Base-by-base conservation (phyloP, 2,329 filamentous ascomycete species). In the Plenodomus lindquistii region DNA sequence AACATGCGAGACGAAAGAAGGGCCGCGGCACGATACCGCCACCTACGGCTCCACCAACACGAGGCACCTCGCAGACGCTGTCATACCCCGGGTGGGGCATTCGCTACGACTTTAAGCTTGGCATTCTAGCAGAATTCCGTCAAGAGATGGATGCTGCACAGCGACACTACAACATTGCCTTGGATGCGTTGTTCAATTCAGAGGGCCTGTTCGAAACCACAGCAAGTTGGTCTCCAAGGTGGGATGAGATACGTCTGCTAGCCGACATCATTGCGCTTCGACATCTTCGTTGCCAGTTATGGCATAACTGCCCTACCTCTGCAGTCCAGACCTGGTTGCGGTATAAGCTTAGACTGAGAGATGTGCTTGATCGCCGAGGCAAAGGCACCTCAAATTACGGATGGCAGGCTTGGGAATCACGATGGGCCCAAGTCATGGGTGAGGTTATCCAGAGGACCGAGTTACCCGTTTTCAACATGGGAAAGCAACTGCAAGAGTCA, bases 31-130 rank as follows among this genome's bases (percentile, higher is more conserved):
- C 85, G 16, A 85, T 88, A 13, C 91, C 91, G 10, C 85, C 88
- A 40, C 91, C 92, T 2, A 93, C 91, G 6, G 81, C 90, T 24
- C 89, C 91, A 4, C 90, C 91, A 1, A 93, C 89, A 0, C 85
- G 82, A 17, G 90, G 89, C 21, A 95, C 90, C 1, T 95, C 91
- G 1, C 89, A 94, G 63, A 90, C 88, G 0, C 74, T 97, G n/a
- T 89, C 91, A 1, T 78, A 87, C 9, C 85, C 91, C 36, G 92
- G 90, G 3, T 99, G 93, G 94, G 91, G 91, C 64, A 87, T 95
- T 44, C 86, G 93, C 15, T 97, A 97, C 72, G 93, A 99, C 65
- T 91, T 96, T 76, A 99, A 99, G 70, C 81, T 92, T 16, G 93
- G 87, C 6, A 79, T 96, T 0, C 89, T 97, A 66, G 90, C 92